Evolutionary conservation across 306 rosid species (phyloP), one percentile per base, ranked within the genome.

Genomic region (Vicia sativa): DNA sequence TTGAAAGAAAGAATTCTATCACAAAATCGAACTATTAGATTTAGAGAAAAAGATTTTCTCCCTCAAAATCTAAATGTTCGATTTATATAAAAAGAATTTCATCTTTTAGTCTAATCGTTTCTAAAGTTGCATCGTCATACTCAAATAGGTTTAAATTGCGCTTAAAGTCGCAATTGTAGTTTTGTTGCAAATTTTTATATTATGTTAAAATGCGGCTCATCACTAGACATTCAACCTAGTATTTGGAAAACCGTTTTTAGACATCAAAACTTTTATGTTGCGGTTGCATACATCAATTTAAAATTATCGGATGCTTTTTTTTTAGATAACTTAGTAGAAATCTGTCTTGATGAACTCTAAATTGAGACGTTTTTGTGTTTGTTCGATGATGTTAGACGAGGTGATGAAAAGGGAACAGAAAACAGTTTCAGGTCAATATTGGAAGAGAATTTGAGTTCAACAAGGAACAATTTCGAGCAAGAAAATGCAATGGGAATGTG

Each of bases 381-480:
- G 15, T 53, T 19, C 6, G 1, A 66, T 71, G 35, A 49, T 50
- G 19, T 0, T 23, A 81, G 89, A 13, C 68, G 91, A 9, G 89
- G 86, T 1, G 93, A 85, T 37, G 92, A 86, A 38, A 86, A 93
- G 81, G 77, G 74, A 7, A 38, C 80, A 3, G 95, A 87, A 41
- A 77, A 78, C 62, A 79, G 86, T 76, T 90, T 87, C 54, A 77
- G 96, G 21, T 80, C 93, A 42, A 82, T 91, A 77, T 67, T 88
- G 26, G 83, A 91, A 80, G 97, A 90, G 42, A 84, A 82, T 63
- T 76, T 88, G 85, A 79, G 79, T 68, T 59, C 87, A 29, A 61
- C 84, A 29, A 78, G 76, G 63, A 41, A 79, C 0, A 87, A 73
- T 77, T 90, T 82, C 70, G 82, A 81, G 68, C 89, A 85, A 77